Base-by-base conservation (phyloP, 345 rosid species). In the Psidium guajava region DNA sequence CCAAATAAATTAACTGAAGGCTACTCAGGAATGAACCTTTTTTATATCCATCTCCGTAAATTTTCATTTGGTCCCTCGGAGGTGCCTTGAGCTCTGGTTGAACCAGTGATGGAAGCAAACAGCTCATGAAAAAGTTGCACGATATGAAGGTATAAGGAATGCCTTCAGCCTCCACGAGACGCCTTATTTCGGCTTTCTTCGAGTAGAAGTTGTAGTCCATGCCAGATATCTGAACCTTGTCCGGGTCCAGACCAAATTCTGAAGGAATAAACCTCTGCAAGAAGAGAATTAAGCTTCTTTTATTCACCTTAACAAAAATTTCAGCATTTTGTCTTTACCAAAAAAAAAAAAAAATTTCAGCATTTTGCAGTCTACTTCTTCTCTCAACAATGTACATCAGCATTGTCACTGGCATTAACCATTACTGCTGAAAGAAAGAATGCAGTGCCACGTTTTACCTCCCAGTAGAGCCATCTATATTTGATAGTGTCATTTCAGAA, bases 191-290 rank as follows among this genome's bases (percentile, higher is more conserved):
- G 15, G 92, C 87, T 89, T 89, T 95, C 82, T 89, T 87, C 0
- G 91, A 83, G 82, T 95, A 96, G 90, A 94, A 96, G 40, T 88
- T 87, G 55, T 92, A 77, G 86, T 89, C 95, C 87, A 96, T 88
- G 85, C 87, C 92, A 5, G 92, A 90, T 84, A 96, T 89, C 86
- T 91, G 95, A 74, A 86, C 85, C 91, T 91, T 93, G 58, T 94
- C 94, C 4, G 98, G 91, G 89, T 96, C 92, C 51, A 91, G 90
- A 86, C 99, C 99, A 84, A 93, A 96, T 73, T 96, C 97, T 2
- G 98, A 93, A 64, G 98, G 99, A 69, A 96, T 89, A 88, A 96
- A 96, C 90, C 94, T 94, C 99, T 96, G 90, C 83, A 90, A 88
- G 53, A 51, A 82, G 75, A 74, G 28, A 86, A 59, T 64, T 64